Base-by-base conservation (phyloP, 768 basidiomycete species). In the Dacryopinax primogenitus region DNA sequence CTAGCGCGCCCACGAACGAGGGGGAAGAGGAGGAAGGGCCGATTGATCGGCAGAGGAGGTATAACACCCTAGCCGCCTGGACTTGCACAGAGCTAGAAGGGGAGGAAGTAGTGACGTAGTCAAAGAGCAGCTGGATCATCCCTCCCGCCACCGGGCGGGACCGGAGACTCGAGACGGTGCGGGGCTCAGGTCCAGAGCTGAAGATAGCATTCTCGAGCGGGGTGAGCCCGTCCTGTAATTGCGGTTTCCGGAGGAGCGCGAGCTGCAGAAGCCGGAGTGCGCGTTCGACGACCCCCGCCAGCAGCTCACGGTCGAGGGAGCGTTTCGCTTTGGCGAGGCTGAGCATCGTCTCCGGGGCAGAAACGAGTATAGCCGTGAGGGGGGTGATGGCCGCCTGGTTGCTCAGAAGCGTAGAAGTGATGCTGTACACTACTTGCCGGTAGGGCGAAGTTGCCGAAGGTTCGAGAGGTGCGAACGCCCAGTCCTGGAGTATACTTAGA, bases 1-100 rank as follows among this genome's bases (percentile, higher is more conserved):
- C 66, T 2, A 73, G 64, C 34, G 70, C 64, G 26, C 71, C 68
- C 4, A 71, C 70, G 12, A 73, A 65, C 2, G 70, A 70, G 0
- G 71, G 69, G 30, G 68, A 66, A 23, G 67, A 65, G 11, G 66
- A 34, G 47, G 69, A 70, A n/a, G 51, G 28, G 9, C 62, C 35
- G 41, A 68, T 68, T 4, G 66, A 63, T 33, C 69, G 66, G 26
- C 72, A 58, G 64, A 68, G 70, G 13, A 68, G 68, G 51, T 71
- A 61, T 6, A 72, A 30, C 2, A 65, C 58, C 33, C 67, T 66
- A 9, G 51, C 51, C 26, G 51, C 51, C 21, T 58, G 13, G 26
- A 58, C 2, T 58, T 58, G 51, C 26, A 58, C 30, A 6, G 26
- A 9, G 26, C 51, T 58, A 6, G 26, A 26, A 32, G 51, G 51